A percentile compares a stretch with the other conserved stretches of the same genome.
Evolutionary conservation across 164 flowering plant species (phyloP).

Genomic region (Stephania cephalantha): DNA sequence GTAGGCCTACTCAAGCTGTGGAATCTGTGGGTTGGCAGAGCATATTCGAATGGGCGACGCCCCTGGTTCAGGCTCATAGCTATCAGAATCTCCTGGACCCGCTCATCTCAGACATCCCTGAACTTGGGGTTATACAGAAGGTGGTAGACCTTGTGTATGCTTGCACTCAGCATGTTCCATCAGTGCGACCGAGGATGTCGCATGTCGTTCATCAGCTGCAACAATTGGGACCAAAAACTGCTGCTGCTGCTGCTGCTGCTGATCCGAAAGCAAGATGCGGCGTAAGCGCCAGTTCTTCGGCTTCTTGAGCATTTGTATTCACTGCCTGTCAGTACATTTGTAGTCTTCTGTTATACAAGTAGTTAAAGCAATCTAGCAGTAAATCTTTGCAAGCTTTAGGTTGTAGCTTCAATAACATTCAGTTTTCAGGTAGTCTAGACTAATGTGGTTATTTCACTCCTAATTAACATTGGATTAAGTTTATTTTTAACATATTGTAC

Average conservation of each 20-base stretch:
- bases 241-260: conserved; percentile 10
- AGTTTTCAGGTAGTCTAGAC: too few relatives aligned
- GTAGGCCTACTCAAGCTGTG: conserved; percentile 83
- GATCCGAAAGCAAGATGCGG: conserved; percentile 13
- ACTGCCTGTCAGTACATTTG: neutral
- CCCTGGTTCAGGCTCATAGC: conserved; percentile 77
- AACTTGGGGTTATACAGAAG: conserved; percentile 67
- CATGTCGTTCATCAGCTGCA: conserved; percentile 95
- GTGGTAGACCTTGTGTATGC: conserved; percentile 90
- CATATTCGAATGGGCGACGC: conserved; percentile 96
- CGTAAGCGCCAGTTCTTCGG: conserved; percentile 3
- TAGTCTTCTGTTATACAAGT: too few relatives aligned
- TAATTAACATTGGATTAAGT: too few relatives aligned
- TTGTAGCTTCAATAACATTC: too few relatives aligned
- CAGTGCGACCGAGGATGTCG: conserved; percentile 92
- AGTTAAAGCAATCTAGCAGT: too few relatives aligned
- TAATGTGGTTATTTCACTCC: too few relatives aligned
- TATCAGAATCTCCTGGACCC: conserved; percentile 81
- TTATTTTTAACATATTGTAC: too few relatives aligned
- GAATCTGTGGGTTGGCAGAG: conserved; percentile 86
- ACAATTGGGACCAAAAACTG: conserved; percentile 37
- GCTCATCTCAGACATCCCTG: conserved; percentile 56
- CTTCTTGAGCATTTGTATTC: neutral
- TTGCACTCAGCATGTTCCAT: conserved; percentile 92
- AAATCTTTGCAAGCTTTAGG: too few relatives aligned